Evolutionary conservation across 306 rosid genomes (phyloP).

Genomic region (Coriaria nepalensis): DNA sequence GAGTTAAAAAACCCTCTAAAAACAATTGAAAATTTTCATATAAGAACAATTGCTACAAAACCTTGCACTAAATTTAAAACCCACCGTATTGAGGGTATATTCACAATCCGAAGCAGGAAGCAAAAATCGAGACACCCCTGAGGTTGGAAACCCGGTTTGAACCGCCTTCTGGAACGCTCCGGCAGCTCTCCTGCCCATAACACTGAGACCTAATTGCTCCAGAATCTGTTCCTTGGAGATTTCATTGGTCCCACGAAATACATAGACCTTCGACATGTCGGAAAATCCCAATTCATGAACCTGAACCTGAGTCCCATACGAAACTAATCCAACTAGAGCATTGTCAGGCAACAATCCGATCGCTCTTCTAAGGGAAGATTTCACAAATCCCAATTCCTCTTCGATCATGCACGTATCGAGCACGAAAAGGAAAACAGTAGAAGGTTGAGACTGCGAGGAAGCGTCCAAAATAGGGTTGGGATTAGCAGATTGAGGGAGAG

Average conservation of each 20-base stretch:
- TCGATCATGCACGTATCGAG: slow-evolving; percentile 85
- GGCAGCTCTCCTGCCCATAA: slow-evolving; percentile 37
- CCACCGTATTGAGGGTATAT: slow-evolving; percentile 67
- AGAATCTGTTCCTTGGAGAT: slow-evolving; percentile 62
- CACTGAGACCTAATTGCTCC: slow-evolving; percentile 69
- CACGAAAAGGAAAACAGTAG: slow-evolving; percentile 67
- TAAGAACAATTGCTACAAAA: neutral
- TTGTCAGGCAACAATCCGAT: slow-evolving; percentile 65
- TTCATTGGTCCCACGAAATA: slow-evolving; percentile 73
- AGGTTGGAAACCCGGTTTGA: slow-evolving; percentile 25
- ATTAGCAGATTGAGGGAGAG: slow-evolving; percentile 24
- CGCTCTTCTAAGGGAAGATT: slow-evolving; percentile 58
- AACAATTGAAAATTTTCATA: neutral
- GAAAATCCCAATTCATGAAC: slow-evolving; percentile 86
- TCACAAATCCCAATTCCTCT: slow-evolving; percentile 64
- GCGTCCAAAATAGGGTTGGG: slow-evolving; percentile 22
- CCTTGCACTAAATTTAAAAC: neutral
- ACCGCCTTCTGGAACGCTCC: slow-evolving; percentile 32
- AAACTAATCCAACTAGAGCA: slow-evolving; percentile 77
- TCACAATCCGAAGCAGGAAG: slow-evolving; percentile 88
- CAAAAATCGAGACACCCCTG: slow-evolving; percentile 47
- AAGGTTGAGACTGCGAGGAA: slow-evolving; percentile 13
- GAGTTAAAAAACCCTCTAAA: neutral
- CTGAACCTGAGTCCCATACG: slow-evolving; percentile 92
- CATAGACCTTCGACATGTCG: slow-evolving; percentile 88